Conservation (phyloP, 345 rosid species). For the Arabis alpina region DNA sequence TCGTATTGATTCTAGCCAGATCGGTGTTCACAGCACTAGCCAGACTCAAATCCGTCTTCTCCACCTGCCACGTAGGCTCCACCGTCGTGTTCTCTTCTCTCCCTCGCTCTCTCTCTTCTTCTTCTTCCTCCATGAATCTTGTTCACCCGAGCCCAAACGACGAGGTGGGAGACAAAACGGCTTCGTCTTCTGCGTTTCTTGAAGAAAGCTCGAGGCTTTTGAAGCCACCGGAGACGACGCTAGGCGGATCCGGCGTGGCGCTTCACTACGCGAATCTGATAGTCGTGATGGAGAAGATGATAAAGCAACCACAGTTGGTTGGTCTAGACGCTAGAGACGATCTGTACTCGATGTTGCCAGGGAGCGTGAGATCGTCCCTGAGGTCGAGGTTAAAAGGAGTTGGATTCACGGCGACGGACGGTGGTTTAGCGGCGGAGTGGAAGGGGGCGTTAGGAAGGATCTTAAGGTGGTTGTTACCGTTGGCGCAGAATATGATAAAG, state of each 20-base stretch:
- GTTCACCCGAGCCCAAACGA: constrained; percentile 63
- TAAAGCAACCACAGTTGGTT: constrained; percentile 85
- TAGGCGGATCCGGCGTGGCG: constrained; percentile 80
- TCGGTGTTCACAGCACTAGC: constrained; percentile 74
- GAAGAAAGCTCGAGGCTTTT: constrained; percentile 66
- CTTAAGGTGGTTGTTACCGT: constrained; percentile 80
- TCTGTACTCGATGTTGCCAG: constrained; percentile 84
- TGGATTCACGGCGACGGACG: constrained; percentile 74
- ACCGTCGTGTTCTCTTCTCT: constrained; percentile 53
- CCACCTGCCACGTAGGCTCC: constrained; percentile 45
- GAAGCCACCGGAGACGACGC: constrained; percentile 69
- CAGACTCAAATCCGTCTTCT: constrained; percentile 73
- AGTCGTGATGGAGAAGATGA: constrained; percentile 91
- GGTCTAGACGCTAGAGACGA: constrained; percentile 93
- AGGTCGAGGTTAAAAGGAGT: constrained; percentile 76
- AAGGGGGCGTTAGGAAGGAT: constrained; percentile 75
- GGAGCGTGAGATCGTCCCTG: constrained; percentile 63
- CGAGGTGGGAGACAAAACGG: constrained; percentile 28
- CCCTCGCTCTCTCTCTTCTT: constrained; percentile 76
- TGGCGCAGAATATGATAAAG: constrained; percentile 95
- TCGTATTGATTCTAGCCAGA: constrained; percentile 59
- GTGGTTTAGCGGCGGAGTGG: constrained; percentile 85
- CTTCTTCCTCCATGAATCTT: constrained; percentile 72
- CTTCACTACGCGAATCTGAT: constrained; percentile 87
- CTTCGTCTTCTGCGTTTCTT: constrained; percentile 50